Conservation (phyloP, 768 basidiomycete species). For the Guyanaporus albipodus region DNA sequence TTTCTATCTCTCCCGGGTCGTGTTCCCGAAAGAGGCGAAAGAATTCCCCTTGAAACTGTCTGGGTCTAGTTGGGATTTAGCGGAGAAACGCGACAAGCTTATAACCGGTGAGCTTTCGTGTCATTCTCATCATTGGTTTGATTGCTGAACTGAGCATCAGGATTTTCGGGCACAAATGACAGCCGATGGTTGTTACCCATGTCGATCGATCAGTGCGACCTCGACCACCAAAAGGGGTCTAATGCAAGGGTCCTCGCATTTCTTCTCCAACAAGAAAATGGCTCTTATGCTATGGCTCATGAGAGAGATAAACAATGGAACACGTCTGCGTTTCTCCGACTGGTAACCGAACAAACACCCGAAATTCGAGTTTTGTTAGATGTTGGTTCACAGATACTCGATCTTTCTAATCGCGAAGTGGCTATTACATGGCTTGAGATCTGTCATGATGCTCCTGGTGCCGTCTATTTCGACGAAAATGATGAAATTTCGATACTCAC, state of each 20-base stretch:
- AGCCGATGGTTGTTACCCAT: constrained; percentile 33
- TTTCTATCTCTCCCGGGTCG: constrained; percentile 23
- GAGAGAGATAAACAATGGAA: neutral
- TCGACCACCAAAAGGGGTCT: constrained; percentile 29
- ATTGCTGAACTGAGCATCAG: constrained; percentile 1
- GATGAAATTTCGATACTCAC: constrained; percentile 30
- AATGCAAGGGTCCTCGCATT: constrained; percentile 37
- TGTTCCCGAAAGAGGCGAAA: constrained; percentile 31
- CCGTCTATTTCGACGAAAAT: constrained; percentile 25
- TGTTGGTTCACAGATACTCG: constrained; percentile 49
- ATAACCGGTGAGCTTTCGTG: constrained; percentile 9
- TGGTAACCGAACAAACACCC: neutral
- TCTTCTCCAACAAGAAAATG: constrained; percentile 18
- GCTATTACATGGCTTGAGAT: constrained; percentile 38
- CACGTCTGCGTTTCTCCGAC: neutral
- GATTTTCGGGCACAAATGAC: constrained; percentile 40
- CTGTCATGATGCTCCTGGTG: constrained; percentile 13
- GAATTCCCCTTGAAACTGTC: constrained; percentile 30
- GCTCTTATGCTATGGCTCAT: constrained; percentile 8
- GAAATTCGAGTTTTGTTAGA: neutral
- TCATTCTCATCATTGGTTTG: neutral
- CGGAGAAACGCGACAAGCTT: constrained; percentile 12
- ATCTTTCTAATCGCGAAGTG: constrained; percentile 40
- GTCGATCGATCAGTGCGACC: constrained; percentile 28
- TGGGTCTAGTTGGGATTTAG: constrained; percentile 34